Base-by-base conservation (phyloP, 331 rosid species). In the Stylosanthes scabra region DNA sequence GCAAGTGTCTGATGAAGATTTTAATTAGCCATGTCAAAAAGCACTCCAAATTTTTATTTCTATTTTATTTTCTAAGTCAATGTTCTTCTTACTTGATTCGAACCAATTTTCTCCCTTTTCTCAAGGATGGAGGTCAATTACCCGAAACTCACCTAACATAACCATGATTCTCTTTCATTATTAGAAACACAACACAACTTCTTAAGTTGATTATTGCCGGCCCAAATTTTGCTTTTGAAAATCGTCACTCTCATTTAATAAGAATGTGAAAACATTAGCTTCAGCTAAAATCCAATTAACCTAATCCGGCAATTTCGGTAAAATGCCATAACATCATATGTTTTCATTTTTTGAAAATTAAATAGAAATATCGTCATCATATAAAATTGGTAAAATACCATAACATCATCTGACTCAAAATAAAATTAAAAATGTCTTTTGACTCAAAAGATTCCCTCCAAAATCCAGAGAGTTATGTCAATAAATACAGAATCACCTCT, bases 121-220 rank as follows among this genome's bases (percentile, higher is more conserved):
- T 47, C 60, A 72, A 37, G 20, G 27, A 45, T 59, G 31, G 14
- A 2, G 28, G 49, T 61, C 70, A 72, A 72, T 16, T 20, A 40
- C 6, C n/a, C 34, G 78, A 74, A 52, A 11, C 25, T 11, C 39
- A 65, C 73, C 73, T 65, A 66, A 75, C 54, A 66, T 46, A 6
- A 66, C 10, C 42, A 11, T 11, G 42, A 66, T 8, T 66, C 42
- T 66, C 37, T 12, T 20, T 37, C 28, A 63, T 40, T 20, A 8
- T 20, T 20, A 20, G 25, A 12, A 46, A 20, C 62, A 40, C 51
- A 46, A 20, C 62, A 40, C 51, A 6, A 51, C 46, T 12, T 64
- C 42, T 41, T 74, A 52, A 11, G 59, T 64, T 64, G 58, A 34
- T 9, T 42, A 14, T 54, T 54, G 65, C 65, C 39, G 46, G 39